These are phyloP conservation scores for Euphorbia lathyris DNA, from an alignment of 345 rosid species.

Conservation along the genomic window DNA sequence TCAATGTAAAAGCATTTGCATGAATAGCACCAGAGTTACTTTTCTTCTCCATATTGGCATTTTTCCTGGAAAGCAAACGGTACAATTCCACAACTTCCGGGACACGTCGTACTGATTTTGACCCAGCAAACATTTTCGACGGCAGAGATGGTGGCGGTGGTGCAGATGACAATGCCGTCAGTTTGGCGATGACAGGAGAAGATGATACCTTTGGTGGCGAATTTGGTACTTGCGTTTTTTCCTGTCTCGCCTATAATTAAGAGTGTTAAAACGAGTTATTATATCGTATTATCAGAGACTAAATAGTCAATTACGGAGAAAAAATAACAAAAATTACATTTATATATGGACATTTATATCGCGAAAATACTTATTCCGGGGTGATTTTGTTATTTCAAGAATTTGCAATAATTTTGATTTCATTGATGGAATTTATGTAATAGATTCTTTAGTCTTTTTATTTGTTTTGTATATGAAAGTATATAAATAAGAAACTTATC, in stretches of 20 bases:
- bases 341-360: too few species aligned
- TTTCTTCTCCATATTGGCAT: conserved; percentile 46
- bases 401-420: too few species aligned
- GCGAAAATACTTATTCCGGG: too few species aligned
- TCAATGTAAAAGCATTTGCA: conserved; percentile 39
- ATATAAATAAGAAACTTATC: too few species aligned
- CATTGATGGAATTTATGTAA: too few species aligned
- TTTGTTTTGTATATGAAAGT: too few species aligned
- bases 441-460: too few species aligned
- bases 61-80: conserved; percentile 71
- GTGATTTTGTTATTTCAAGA: too few species aligned
- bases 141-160: conserved; percentile 83
- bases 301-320: too few species aligned
- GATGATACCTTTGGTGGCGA: conserved; percentile 36
- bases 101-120: conserved; percentile 65
- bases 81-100: conserved; percentile 84
- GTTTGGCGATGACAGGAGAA: conserved; percentile 20
- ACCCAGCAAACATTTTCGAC: conserved; percentile 42
- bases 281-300: too few species aligned
- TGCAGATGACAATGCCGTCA: conserved; percentile 21
- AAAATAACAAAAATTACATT: too few species aligned
- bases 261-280: too few species aligned
- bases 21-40: conserved; percentile 37
- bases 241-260: not conserved
- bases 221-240: conserved; percentile 21